These are phyloP conservation scores for Podaxis rugospora DNA, from an alignment of 768 basidiomycete genomes.

Conservation along the genomic window DNA sequence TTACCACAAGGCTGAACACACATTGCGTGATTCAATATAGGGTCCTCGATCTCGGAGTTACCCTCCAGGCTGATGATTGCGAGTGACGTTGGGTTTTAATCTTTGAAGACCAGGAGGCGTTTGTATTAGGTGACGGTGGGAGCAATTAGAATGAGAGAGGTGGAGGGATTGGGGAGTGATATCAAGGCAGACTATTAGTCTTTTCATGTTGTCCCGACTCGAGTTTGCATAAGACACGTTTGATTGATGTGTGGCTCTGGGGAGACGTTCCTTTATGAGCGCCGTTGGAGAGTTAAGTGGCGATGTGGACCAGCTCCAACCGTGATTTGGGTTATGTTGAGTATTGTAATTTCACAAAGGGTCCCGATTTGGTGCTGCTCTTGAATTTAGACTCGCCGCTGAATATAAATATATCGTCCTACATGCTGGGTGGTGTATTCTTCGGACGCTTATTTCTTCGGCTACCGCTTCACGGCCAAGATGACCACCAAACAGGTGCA, in stretches of 20 bases:
- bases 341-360: neutral
- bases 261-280: neutral
- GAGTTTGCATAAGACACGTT: slow-evolving; percentile 37
- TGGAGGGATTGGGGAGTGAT: slow-evolving; percentile 26
- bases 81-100: slow-evolving; percentile 29
- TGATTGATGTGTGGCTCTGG: slow-evolving; percentile 27
- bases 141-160: slow-evolving; percentile 59
- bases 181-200: slow-evolving; percentile 13
- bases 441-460: neutral
- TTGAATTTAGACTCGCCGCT: neutral
- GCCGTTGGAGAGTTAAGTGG: slow-evolving; percentile 6
- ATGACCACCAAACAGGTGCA: slow-evolving; percentile 11
- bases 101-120: slow-evolving; percentile 16
- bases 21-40: slow-evolving; percentile 24
- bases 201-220: slow-evolving; percentile 22
- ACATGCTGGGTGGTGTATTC: neutral
- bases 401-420: slow-evolving; percentile 1
- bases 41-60: slow-evolving; percentile 28
- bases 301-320: slow-evolving; percentile 3
- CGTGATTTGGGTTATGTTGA: slow-evolving; percentile 1
- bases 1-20: slow-evolving; percentile 8
- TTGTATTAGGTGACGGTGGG: slow-evolving; percentile 35
- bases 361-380: neutral
- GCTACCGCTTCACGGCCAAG: neutral
- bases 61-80: slow-evolving; percentile 13